A percentile compares a stretch with the other conserved stretches of the same genome.
These are phyloP conservation scores for Bocquillonia castaneifolia DNA, from an alignment of 441 rosid species.

Conservation along the genomic window DNA sequence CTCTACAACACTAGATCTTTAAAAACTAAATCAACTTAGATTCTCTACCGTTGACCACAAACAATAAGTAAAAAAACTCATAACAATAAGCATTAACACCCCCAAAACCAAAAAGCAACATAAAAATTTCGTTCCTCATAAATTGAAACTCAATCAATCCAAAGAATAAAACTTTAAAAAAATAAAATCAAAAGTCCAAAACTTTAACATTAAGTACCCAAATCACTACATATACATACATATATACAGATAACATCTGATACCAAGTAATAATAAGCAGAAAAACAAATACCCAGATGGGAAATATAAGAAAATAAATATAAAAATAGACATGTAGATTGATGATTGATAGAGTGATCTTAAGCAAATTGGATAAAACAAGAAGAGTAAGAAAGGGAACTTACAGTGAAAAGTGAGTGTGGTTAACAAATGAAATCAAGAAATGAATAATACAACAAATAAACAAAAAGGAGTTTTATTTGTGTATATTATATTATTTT, in stretches of 20 bases:
- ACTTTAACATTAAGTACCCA: background rate
- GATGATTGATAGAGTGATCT: background rate
- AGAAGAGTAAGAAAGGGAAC: constrained; percentile 1
- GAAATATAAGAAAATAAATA: background rate
- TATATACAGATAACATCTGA: background rate
- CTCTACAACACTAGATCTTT: constrained; percentile 11
- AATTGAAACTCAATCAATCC: background rate
- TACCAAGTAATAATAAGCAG: background rate
- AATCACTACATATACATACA: background rate
- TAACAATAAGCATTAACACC: background rate
- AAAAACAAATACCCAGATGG: background rate
- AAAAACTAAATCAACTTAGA: background rate
- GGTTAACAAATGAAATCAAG: no score
- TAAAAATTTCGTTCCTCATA: background rate
- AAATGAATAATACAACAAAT: no score
- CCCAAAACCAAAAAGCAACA: background rate
- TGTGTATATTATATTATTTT: no score
- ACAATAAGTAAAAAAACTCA: background rate
- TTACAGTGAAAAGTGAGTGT: constrained; percentile 19
- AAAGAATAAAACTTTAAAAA: background rate
- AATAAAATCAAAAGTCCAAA: background rate
- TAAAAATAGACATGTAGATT: background rate
- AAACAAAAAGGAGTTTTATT: no score
- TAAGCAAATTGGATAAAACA: background rate
- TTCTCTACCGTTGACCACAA: constrained; percentile 5